Conservation (phyloP, 331 rosid species). For the Pyracantha coccinea region DNA sequence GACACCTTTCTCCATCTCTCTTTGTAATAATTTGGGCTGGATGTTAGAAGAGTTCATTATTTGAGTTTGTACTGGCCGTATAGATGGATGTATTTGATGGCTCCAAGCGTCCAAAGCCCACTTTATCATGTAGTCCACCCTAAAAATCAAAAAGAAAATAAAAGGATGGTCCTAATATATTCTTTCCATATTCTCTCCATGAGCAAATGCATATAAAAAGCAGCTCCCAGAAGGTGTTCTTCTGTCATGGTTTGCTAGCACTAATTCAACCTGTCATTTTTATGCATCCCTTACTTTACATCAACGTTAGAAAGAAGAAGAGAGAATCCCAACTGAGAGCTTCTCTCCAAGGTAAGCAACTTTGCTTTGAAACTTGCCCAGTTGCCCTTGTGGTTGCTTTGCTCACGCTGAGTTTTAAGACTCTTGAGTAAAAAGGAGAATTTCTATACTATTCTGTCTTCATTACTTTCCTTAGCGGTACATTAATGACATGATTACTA, state of each 20-base stretch:
- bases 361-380: not conserved
- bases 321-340: not conserved
- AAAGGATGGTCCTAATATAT: not conserved
- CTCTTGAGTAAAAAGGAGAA: not conserved
- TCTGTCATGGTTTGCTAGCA: not conserved
- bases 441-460: not conserved
- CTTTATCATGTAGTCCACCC: not conserved
- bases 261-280: not conserved
- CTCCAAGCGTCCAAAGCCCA: not conserved
- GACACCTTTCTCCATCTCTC: too few relatives aligned
- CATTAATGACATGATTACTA: too few relatives aligned
- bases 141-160: not conserved
- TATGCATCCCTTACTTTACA: not conserved
- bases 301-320: not conserved
- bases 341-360: not conserved
- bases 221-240: not conserved
- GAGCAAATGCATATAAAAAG: not conserved
- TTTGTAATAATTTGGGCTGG: not conserved
- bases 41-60: not conserved
- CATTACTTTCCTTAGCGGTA: not conserved
- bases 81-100: not conserved
- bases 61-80: not conserved
- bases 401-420: not conserved
- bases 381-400: not conserved
- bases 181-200: not conserved